Base-by-base conservation (phyloP, 2,329 filamentous ascomycete genomes). In the Penicillium sp. region DNA sequence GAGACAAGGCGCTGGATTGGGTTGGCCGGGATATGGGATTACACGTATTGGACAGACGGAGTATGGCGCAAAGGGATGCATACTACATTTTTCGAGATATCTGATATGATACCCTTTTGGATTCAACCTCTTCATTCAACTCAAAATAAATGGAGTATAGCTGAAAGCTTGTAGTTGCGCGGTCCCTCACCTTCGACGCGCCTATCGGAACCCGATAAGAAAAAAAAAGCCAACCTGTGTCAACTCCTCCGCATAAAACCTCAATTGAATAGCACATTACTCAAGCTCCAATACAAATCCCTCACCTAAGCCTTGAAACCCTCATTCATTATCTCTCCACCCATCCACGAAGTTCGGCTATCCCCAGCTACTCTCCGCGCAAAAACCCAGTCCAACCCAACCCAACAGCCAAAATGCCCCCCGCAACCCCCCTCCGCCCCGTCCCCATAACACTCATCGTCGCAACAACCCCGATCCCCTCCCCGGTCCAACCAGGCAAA, bases 381-480 rank as follows among this genome's bases (percentile, higher is more conserved):
- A 21, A 21, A 21, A 21, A 21, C 21, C 21, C 21, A 21, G 21
- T 21, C 30, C 48, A 1, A 21, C 35, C 46, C 9, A 45, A 38
- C 44, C 26, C n/a, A 31, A 55, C 38, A 47, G 47, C 41, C 8
- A 50, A 50, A 56, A 47, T 31, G 23, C 44, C 26, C 41, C 21
- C 30, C 54, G 49, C 45, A 60, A 58, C 56, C 50, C 38, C 45
- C 49, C 29, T 11, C 41, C 69, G 59, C 53, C 67, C 70, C 11
- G 67, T 60, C 56, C 89, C 92, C 67, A 82, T 97, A 58, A 97
- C 92, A n/a, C 86, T 97, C 70, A 90, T 98, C 76, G 92, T 97
- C 70, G 94, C 93, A 19, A 96, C 93, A n/a, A 89, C 90, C 56
- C 83, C 82, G 45, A 87, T 84, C 61, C 54, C 66, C n/a, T 52